These are phyloP conservation scores for Pythium pyrilobum DNA, from an alignment of 352 stramenopile genomes.

Conservation along the genomic window DNA sequence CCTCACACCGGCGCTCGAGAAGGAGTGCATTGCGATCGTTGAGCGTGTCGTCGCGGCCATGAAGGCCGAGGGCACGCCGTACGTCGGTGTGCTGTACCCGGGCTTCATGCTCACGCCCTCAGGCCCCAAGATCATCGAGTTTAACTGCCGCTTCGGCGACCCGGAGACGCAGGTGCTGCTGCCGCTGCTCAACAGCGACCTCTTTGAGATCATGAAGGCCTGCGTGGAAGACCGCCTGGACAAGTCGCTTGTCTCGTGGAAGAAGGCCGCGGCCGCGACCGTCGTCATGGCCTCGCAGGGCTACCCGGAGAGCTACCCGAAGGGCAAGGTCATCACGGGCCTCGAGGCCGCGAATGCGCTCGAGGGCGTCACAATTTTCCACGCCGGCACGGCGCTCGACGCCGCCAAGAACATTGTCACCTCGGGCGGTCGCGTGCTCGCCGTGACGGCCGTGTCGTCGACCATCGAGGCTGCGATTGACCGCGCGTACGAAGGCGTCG, in stretches of 20 bases:
- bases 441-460: constrained; percentile 91
- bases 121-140: constrained; percentile 97
- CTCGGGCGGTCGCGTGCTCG: constrained; percentile 95
- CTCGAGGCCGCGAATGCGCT: constrained; percentile 82
- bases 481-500: constrained; percentile 88
- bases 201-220: constrained; percentile 97
- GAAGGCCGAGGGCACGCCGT: constrained; percentile 95
- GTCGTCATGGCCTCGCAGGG: constrained; percentile 96
- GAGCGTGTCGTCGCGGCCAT: constrained; percentile 73
- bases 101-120: constrained; percentile 96
- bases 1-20: constrained; percentile 90
- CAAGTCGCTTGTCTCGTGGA: constrained; percentile 86
- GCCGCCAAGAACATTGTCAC: constrained; percentile 76
- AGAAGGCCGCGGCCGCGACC: constrained; percentile 89
- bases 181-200: constrained; percentile 95
- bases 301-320: constrained; percentile 98
- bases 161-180: constrained; percentile 99
- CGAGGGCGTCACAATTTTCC: constrained; percentile 95
- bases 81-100: constrained; percentile 97
- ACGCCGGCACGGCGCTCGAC: constrained; percentile 94
- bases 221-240: constrained; percentile 93
- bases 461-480: constrained; percentile 91
- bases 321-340: constrained; percentile 95
- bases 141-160: constrained; percentile 99
- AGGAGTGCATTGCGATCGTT: constrained; percentile 88